Conservation (phyloP, 139 green algal genomes). For the Chlorella sorokiniana region DNA sequence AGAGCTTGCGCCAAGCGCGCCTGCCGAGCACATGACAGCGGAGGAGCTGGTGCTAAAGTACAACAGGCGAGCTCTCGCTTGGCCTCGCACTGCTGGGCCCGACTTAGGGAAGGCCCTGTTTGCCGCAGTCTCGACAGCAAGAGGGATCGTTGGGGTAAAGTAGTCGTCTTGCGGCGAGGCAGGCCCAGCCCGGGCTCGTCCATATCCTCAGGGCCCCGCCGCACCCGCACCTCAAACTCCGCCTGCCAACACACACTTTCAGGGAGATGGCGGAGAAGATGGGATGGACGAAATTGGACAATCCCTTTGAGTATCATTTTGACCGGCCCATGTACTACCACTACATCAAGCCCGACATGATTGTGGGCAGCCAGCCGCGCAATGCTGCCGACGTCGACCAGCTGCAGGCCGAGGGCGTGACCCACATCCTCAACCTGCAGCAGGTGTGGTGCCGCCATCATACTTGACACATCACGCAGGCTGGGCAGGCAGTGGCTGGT, state of each 20-base stretch:
- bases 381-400: constrained; percentile 56
- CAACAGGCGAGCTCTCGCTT: too few relatives aligned
- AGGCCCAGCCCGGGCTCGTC: too few relatives aligned
- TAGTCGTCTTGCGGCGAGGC: too few relatives aligned
- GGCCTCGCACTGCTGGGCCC: too few relatives aligned
- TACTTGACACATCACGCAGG: too few relatives aligned
- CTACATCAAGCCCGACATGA: constrained; percentile 57
- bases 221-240: too few relatives aligned
- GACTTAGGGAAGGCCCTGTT: too few relatives aligned
- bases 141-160: too few relatives aligned
- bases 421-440: constrained; percentile 60
- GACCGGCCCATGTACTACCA: constrained; percentile 77
- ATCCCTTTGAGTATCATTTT: constrained; percentile 65
- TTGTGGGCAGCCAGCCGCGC: constrained; percentile 70
- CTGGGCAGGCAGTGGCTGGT: neutral
- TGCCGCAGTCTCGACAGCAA: too few relatives aligned
- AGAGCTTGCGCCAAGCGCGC: neutral
- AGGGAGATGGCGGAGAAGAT: constrained; percentile 54
- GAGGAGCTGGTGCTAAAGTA: neutral
- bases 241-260: neutral
- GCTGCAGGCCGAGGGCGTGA: constrained; percentile 39
- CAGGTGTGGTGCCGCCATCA: constrained; percentile 55
- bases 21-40: neutral
- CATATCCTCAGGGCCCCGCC: too few relatives aligned
- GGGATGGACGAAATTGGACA: constrained; percentile 45